These are phyloP conservation scores for Nevesoporus exiguus DNA, from an alignment of 768 basidiomycete genomes.

Conservation along the genomic window DNA sequence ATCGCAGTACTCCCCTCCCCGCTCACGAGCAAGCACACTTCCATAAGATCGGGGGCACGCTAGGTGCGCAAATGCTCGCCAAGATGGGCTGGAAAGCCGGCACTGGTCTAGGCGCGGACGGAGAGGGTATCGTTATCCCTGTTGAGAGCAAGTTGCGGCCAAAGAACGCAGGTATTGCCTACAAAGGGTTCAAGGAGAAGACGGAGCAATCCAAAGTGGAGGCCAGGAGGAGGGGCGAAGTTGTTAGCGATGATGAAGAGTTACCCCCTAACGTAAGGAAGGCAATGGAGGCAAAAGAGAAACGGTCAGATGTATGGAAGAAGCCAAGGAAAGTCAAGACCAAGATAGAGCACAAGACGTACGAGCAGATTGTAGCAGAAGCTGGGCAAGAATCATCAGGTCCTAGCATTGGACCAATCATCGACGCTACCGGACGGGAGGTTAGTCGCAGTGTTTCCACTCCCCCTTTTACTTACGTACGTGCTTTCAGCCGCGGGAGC, in stretches of 20 bases:
- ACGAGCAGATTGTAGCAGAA: constrained; percentile 92
- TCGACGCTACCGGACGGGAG: constrained; percentile 91
- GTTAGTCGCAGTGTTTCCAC: constrained; percentile 43
- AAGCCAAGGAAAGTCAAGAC: constrained; percentile 80
- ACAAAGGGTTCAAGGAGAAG: constrained; percentile 83
- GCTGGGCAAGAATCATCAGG: constrained; percentile 58
- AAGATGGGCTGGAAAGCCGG: constrained; percentile 96
- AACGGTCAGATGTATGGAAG: constrained; percentile 81
- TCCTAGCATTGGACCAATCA: constrained; percentile 76
- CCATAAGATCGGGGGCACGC: constrained; percentile 65
- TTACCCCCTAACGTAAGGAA: constrained; percentile 24
- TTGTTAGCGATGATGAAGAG: constrained; percentile 70
- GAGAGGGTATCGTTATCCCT: constrained; percentile 84
- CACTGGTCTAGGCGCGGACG: constrained; percentile 67
- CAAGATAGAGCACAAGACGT: constrained; percentile 91
- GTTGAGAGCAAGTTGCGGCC: constrained; percentile 83
- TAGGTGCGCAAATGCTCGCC: constrained; percentile 85
- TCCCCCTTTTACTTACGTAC: constrained; percentile 3
- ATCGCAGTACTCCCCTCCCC: constrained; percentile 50
- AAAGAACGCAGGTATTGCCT: constrained; percentile 84
- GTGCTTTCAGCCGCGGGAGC: constrained; percentile 68
- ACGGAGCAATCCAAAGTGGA: constrained; percentile 82
- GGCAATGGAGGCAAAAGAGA: constrained; percentile 53
- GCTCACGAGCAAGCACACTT: constrained; percentile 78
- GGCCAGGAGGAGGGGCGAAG: constrained; percentile 69